Conservation (phyloP, 768 basidiomycete species). For the Sistotremastrum suecicum region DNA sequence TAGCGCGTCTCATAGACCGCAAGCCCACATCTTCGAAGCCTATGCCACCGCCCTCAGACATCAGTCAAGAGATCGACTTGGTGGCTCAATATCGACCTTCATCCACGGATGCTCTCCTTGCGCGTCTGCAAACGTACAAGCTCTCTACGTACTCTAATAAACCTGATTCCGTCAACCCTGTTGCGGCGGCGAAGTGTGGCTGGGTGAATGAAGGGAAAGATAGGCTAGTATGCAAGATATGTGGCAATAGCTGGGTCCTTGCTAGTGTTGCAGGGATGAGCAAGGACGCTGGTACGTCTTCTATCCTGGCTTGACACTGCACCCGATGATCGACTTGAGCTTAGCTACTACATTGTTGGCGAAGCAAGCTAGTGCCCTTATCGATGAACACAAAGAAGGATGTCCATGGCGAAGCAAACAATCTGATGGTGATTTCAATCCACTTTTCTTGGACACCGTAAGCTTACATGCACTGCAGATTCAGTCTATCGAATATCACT, state of each 20-base stretch:
- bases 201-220: conserved; percentile 81
- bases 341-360: conserved; percentile 57
- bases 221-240: conserved; percentile 58
- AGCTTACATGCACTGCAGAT: conserved; percentile 18
- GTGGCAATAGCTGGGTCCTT: conserved; percentile 61
- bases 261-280: conserved; percentile 55
- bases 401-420: conserved; percentile 78
- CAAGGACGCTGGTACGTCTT: conserved; percentile 58
- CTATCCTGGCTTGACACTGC: conserved; percentile 11
- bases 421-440: conserved; percentile 50
- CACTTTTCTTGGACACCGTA: not conserved
- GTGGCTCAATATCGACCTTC: conserved; percentile 52
- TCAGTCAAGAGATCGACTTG: not conserved
- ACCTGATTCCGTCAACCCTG: conserved; percentile 56
- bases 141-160: conserved; percentile 72
- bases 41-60: not conserved
- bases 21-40: conserved; percentile 32
- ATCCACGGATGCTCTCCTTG: conserved; percentile 57
- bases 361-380: conserved; percentile 52
- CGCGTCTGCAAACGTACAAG: conserved; percentile 64
- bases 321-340: conserved; percentile 4
- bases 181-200: conserved; percentile 69
- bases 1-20: conserved; percentile 30
- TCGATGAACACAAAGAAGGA: conserved; percentile 62
- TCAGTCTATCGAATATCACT: conserved; percentile 67